phyloP scores from a whole-genome alignment of 805 yeast genomes.

The Hanseniaspora mollemarum region DNA sequence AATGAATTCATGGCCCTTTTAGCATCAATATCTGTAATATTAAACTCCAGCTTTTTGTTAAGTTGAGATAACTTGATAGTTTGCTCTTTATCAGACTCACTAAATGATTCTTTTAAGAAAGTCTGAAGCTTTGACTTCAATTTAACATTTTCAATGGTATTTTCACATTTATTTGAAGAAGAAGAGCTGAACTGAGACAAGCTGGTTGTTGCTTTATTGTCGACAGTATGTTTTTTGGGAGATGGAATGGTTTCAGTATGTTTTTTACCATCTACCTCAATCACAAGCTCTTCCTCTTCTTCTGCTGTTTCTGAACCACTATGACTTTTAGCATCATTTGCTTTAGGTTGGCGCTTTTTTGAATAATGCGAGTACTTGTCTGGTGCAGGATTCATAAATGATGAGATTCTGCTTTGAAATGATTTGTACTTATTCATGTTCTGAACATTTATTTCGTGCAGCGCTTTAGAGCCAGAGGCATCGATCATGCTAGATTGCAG shows the following conservation, averaged over 20 bases:
- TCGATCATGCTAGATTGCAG: background rate
- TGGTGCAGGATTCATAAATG: constrained; percentile 5
- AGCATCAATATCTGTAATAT: background rate
- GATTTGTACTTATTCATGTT: background rate
- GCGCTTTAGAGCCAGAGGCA: background rate
- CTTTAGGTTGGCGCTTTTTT: constrained; percentile 9
- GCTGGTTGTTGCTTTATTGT: no score
- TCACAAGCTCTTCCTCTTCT: constrained; percentile 17
- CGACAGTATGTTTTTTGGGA: constrained; percentile 1
- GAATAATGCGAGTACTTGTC: background rate
- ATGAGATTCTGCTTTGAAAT: constrained; percentile 12
- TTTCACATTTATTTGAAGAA: background rate
- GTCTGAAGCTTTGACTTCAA: background rate
- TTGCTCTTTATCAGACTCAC: background rate
- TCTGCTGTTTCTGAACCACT: constrained; percentile 19
- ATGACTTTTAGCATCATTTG: constrained; percentile 18
- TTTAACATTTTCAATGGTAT: background rate
- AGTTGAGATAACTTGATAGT: background rate
- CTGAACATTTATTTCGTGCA: background rate
- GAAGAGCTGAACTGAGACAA: no score
- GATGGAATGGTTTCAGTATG: background rate
- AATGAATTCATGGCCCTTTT: background rate
- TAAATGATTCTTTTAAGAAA: background rate
- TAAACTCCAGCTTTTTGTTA: background rate
- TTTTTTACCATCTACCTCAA: constrained; percentile 5